Evolutionary conservation across 352 stramenopile species (phyloP), one percentile per base, ranked within the genome.

Genomic region (Phytopythium litorale): DNA sequence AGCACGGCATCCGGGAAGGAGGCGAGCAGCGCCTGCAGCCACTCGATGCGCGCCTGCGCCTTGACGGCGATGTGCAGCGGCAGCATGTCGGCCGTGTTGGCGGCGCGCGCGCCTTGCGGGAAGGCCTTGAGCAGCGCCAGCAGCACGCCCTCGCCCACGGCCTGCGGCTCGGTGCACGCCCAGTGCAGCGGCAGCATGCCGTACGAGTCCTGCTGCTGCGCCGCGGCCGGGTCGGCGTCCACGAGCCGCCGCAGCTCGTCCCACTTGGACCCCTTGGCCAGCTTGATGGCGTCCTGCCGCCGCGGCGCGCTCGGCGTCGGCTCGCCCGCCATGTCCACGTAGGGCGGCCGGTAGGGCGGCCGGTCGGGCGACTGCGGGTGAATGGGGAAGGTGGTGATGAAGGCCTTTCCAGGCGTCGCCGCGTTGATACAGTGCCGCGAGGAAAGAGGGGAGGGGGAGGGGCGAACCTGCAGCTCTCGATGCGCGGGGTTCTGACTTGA

Each of bases 21-120:
- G 18, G 84, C 87, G 28, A 96, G 67, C 45, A 96, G 70, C 58
- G 84, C 84, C 64, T 96, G 87, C 25, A 96, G 69, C 84, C 84
- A 94, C 68, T 96, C 86, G 68, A 94, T 90, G 54, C 87, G 89
- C 46, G 81, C 84, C 60, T 96, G 82, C 8, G 84, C 84, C 66
- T 94, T 93, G 70, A 94, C 92, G 16, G 87, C 87, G 62, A 96
- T 96, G 71, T 96, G 87, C 42, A 96, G 71, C 51, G 87, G 87
- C 25, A 96, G 64, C 81, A 93, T 91, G 70, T 91, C 86, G 58
- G 83, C 87, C 49, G 82, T 92, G 67, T 96, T 96, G 33, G 71
- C 67, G 11, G 76, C 64, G 32, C 78, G 79, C 45, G 84, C 84
- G 21, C 84, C 87, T 13, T 78, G 66, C 28, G 87, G 87, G 55